Percentiles rank a stretch among this genome's conserved stretches.
phyloP scores from a whole-genome alignment of 2,329 filamentous ascomycete species.

The Aspergillus unguis region DNA sequence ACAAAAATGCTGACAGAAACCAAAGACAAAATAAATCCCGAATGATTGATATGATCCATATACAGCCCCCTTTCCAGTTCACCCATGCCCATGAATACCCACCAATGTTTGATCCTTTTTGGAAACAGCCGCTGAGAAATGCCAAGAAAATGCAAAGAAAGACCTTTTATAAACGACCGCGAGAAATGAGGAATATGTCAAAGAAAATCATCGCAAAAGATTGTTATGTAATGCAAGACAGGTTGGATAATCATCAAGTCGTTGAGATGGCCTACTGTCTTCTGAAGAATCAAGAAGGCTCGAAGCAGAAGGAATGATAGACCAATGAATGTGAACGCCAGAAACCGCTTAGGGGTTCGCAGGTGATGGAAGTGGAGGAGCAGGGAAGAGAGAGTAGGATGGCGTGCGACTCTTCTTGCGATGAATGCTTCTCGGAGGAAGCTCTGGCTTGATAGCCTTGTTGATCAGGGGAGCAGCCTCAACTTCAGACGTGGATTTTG shows the following conservation, averaged over 20 bases:
- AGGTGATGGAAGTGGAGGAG: constrained; percentile 3
- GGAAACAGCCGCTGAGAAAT: constrained; percentile 26
- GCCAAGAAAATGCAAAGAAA: constrained; percentile 20
- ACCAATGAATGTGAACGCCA: constrained; percentile 14
- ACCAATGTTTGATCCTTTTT: constrained; percentile 17
- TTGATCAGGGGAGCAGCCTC: constrained; percentile 21
- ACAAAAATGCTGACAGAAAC: constrained; percentile 7
- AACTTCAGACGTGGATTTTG: constrained; percentile 36
- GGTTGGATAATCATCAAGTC: constrained; percentile 26
- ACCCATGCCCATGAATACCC: constrained; percentile 18
- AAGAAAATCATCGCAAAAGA: constrained; percentile 15
- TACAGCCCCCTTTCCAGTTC: constrained; percentile 18
- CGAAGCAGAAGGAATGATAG: constrained; percentile 8
- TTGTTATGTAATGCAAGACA: constrained; percentile 9
- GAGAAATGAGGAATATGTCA: constrained; percentile 9
- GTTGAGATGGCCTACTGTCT: constrained; percentile 21
- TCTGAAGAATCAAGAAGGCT: constrained; percentile 5
- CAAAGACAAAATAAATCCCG: constrained; percentile 9
- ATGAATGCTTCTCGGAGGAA: constrained; percentile 27
- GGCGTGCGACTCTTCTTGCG: constrained; percentile 35
- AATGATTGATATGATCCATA: constrained; percentile 15
- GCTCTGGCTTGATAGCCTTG: constrained; percentile 19
- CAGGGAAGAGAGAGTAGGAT: constrained; percentile 41
- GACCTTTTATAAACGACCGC: constrained; percentile 8
- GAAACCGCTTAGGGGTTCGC: background rate